Percentiles rank a stretch among this genome's conserved stretches.
Evolutionary conservation across 139 green algal genomes (phyloP).

Genomic region (Edaphochlamys debaryana): DNA sequence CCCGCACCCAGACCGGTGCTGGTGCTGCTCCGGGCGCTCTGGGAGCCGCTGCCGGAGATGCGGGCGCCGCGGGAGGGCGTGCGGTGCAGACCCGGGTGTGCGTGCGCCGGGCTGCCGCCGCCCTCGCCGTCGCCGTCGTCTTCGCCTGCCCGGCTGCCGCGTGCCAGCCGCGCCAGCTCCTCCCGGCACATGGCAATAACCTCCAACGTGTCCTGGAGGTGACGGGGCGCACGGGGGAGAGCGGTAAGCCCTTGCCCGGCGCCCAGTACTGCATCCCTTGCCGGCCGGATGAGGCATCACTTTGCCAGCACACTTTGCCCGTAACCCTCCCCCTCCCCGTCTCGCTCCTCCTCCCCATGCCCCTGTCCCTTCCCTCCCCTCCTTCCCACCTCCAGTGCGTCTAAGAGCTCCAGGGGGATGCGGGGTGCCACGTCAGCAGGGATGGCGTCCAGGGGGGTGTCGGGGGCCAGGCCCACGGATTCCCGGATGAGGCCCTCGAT

Average conservation of each 20-base stretch:
- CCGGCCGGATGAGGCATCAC: no score
- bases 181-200: constrained; percentile 29
- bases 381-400: constrained; percentile 27
- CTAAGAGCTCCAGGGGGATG: constrained; percentile 22
- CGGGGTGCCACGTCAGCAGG: not conserved
- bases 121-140: no score
- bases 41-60: not conserved
- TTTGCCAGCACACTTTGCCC: no score
- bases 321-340: no score
- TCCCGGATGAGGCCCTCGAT: constrained; percentile 31
- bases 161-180: not conserved
- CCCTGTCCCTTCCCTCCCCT: no score
- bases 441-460: not conserved
- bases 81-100: not conserved
- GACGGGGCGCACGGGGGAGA: not conserved
- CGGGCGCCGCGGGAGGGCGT: not conserved
- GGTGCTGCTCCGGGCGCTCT: no score
- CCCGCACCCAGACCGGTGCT: no score
- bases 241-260: not conserved
- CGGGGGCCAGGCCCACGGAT: not conserved
- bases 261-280: no score
- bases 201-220: constrained; percentile 19
- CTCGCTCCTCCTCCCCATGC: no score
- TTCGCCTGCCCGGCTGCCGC: not conserved
- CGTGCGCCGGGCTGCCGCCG: no score